phyloP scores from a whole-genome alignment of 2,329 filamentous ascomycete genomes.

The Colletotrichum sp. region DNA sequence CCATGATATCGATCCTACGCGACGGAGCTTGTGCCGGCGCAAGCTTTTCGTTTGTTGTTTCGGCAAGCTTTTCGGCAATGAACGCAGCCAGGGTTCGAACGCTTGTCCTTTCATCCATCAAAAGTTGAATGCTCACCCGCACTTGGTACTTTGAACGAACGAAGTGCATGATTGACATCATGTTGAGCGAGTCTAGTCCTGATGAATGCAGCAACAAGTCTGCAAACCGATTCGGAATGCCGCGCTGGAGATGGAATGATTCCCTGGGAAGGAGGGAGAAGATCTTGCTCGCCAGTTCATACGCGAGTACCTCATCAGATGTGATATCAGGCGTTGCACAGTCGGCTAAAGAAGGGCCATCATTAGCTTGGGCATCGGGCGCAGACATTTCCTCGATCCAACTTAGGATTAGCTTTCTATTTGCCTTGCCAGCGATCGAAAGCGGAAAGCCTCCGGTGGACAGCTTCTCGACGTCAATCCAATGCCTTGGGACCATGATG shows the following conservation, averaged over 20 bases:
- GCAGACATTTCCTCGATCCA: background rate
- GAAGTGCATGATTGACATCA: constrained; percentile 19
- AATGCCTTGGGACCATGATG: constrained; percentile 3
- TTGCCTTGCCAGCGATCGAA: background rate
- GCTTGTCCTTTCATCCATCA: constrained; percentile 10
- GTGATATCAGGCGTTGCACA: background rate
- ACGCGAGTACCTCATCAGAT: background rate
- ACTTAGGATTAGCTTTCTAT: background rate
- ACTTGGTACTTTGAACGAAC: background rate
- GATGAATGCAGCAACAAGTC: background rate
- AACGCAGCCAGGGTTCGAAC: background rate
- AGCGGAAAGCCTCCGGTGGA: background rate
- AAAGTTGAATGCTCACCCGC: constrained; percentile 1
- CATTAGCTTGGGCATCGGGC: background rate
- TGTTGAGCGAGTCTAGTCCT: constrained; percentile 9
- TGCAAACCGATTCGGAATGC: background rate
- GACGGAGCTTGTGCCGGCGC: rapidly evolving
- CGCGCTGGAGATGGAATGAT: background rate
- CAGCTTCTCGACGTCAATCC: background rate
- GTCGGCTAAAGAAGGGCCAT: rapidly evolving
- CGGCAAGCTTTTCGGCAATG: background rate
- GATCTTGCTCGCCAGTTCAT: background rate
- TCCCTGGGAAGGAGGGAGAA: background rate
- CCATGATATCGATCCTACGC: background rate
- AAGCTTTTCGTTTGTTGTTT: rapidly evolving